Base-by-base conservation (phyloP, 192 early-diverging fungal genomes). In the Pilobolus umbonatus region DNA sequence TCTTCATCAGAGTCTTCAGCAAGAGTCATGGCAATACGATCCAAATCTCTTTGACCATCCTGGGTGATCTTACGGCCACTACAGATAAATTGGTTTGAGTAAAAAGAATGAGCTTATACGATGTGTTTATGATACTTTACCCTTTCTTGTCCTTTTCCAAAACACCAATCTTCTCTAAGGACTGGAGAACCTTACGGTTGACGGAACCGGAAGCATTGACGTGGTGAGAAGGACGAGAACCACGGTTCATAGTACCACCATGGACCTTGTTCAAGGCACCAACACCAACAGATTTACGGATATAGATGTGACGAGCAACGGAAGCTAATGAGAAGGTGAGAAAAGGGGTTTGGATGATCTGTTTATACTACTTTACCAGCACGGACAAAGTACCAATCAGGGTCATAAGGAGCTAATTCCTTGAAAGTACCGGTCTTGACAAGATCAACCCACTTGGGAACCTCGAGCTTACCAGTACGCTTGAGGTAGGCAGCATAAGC, bases 401-500 rank as follows among this genome's bases (percentile, higher is more conserved):
- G 88, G 73, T 99, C 95, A 79, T 95, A 92, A 34, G 97, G 97
- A 64, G 89, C 88, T 59, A 96, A 84, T 81, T 99, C 97, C 88
- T 96, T 98, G 88, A 80, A 85, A 58, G 91, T 83, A 55, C 86
- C 93, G 63, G 97, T 98, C 87, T 99, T 99, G 83, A 95, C 95
- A 67, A 96, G 73, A 79, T 99, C 97, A 69, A 93, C 90, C 95
- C 95, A 99, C 79, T 91, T 92, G 73, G 97, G 97, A 65, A 99
- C 89, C 72, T 93, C 89, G 73, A 99, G 88, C 86, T 95, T 95
- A 72, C 97, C 97, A 60, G 92, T 89, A 70, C 90, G 87, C 90
- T 98, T 99, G 69, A 99, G 84, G 87, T 99, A 95, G 66, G 91
- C 97, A 71, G 97, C 92, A 77, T 98, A 98, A 58, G 97, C 92